These are phyloP conservation scores for Aspergillus ruber DNA, from an alignment of 2,329 filamentous ascomycete genomes.

Conservation along the genomic window DNA sequence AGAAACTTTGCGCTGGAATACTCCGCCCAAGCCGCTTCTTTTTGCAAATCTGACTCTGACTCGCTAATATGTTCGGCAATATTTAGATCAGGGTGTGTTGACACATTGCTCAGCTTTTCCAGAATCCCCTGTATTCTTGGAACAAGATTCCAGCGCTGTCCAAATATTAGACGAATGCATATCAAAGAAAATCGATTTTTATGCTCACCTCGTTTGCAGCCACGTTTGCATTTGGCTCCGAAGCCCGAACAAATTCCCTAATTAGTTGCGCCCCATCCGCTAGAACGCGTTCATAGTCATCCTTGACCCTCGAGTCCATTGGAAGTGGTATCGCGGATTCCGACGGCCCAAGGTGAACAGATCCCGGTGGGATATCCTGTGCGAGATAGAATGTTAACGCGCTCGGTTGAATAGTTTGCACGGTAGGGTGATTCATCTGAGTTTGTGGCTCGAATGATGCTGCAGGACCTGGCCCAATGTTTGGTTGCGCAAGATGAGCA, in stretches of 20 bases:
- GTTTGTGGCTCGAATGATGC: conserved; percentile 20
- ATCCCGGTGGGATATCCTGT: conserved; percentile 23
- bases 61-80: conserved; percentile 32
- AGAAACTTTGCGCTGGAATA: conserved; percentile 43
- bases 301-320: conserved; percentile 39
- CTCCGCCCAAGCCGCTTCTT: conserved; percentile 41
- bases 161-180: conserved; percentile 9
- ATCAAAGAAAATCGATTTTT: not conserved
- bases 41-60: conserved; percentile 25
- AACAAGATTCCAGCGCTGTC: conserved; percentile 19
- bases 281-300: conserved; percentile 34
- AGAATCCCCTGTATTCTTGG: conserved; percentile 30
- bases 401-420: conserved; percentile 34
- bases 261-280: conserved; percentile 23
- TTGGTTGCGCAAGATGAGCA: conserved; percentile 15
- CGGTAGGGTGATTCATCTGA: conserved; percentile 17
- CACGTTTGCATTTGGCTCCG: conserved; percentile 8
- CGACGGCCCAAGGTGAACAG: conserved; percentile 30
- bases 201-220: conserved; percentile 21
- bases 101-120: conserved; percentile 35
- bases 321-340: conserved; percentile 38
- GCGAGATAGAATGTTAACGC: conserved; percentile 24
- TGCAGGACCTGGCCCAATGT: conserved; percentile 13
- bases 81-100: conserved; percentile 41
- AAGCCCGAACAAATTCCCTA: conserved; percentile 21